Evolutionary conservation across 352 stramenopile genomes (phyloP), one percentile per base, ranked within the genome.

Genomic region (Pythium brachiatum): DNA sequence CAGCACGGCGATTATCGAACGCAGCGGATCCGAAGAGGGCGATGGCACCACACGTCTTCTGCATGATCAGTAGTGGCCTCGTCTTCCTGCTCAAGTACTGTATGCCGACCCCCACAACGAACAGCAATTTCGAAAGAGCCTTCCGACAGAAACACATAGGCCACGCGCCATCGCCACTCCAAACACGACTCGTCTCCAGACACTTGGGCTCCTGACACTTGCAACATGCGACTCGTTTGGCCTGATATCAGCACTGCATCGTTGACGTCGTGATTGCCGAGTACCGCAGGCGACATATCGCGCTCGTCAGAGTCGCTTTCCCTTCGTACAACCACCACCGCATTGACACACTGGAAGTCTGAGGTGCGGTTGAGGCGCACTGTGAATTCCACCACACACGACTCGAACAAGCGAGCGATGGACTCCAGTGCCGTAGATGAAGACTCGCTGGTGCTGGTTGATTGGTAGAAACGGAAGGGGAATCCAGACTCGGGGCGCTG

Each of bases 61-160:
- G 29, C 23, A 2, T 56, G 26, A 26, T 23, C 20, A 12, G 9
- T 11, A 36, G 13, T 38, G 18, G 32, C 29, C 21, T 54, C 46
- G 11, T 38, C 50, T 1, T 36, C 46, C 12, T 51, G 31, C n/a
- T 66, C 51, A 20, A 8, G 16, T 41, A n/a, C 26, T 11, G 48
- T 23, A 26, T 13, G 47, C 16, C 0, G 36, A 21, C 47, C 46
- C 0, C 65, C 78, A 39, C 38, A 44, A 6, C 67, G 69, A 21
- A 82, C 72, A 15, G 66, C 58, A 16, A 88, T 70, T 20, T 71
- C 47, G 59, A 86, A 92, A 20, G 62, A 60, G 12, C 83, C 83
- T 51, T 86, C 72, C 1, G 83, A 84, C 36, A 92, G 61, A 66
- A 92, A 90, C 34, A 89, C 62, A 59, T 74, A 76, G 48, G 81